These are phyloP conservation scores for Chlorella variabilis DNA, from an alignment of 163 green algal genomes.

Conservation along the genomic window DNA sequence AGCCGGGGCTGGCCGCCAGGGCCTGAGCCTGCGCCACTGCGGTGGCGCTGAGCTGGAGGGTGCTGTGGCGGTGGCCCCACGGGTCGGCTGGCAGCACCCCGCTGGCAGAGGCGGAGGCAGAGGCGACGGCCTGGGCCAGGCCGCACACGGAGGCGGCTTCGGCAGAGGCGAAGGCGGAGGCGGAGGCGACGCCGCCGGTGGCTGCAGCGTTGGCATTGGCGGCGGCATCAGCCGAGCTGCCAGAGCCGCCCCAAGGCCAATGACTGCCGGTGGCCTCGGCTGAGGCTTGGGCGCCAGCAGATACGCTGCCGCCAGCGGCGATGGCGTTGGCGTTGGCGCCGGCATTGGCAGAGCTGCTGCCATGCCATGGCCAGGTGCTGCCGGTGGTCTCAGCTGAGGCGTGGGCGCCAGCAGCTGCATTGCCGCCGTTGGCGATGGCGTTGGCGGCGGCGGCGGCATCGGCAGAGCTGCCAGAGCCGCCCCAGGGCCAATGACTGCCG, in stretches of 20 bases:
- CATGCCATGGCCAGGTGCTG: not conserved
- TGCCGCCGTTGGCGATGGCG: not conserved
- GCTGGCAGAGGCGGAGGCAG: not conserved
- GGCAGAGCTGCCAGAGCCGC: not conserved
- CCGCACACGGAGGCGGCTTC: not conserved
- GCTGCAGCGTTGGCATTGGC: not conserved
- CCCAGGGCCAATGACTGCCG: not conserved
- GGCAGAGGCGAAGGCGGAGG: not conserved
- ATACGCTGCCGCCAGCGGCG: not conserved
- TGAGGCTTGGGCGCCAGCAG: not conserved
- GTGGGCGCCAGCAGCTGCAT: not conserved
- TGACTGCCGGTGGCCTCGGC: not conserved
- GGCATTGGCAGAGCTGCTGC: not conserved
- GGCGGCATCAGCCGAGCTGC: not conserved
- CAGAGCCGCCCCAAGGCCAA: too few species aligned
- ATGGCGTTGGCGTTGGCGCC: not conserved
- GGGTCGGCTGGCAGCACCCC: not conserved
- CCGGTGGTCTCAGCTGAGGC: not conserved
- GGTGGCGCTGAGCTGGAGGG: not conserved
- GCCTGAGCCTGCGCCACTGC: not conserved
- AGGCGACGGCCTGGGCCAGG: not conserved
- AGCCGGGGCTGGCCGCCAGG: not conserved
- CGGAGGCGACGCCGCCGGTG: not conserved
- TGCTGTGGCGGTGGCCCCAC: not conserved
- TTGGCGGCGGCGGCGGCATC: not conserved